Evolutionary conservation across 345 rosid genomes (phyloP).

Genomic region (Eucalyptus marginata): DNA sequence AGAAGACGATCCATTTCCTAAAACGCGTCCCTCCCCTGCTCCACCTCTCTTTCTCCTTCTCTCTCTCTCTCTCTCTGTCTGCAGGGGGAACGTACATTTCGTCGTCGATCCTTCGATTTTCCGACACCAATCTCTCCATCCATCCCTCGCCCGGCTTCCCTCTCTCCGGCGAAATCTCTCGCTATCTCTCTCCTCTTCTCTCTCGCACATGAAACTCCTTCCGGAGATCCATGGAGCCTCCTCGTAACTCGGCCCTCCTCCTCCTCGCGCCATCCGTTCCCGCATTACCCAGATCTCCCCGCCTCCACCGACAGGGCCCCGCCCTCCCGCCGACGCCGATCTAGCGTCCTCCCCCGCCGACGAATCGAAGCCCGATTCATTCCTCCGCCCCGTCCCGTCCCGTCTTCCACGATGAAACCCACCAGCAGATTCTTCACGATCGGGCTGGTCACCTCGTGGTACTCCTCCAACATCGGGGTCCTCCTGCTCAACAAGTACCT

Average conservation of each 20-base stretch:
- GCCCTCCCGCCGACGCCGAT: neutral
- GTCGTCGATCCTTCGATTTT: neutral
- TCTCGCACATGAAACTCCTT: neutral
- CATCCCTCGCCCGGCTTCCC: neutral
- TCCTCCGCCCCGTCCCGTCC: neutral
- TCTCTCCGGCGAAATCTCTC: neutral
- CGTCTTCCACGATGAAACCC: neutral
- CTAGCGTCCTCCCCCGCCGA: neutral
- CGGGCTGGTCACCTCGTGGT: conserved; percentile 84
- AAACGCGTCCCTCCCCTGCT: neutral
- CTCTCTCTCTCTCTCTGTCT: neutral
- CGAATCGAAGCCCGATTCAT: neutral
- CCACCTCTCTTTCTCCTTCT: neutral
- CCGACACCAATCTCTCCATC: neutral
- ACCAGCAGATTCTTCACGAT: conserved; percentile 44
- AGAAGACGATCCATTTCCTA: neutral
- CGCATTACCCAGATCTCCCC: neutral
- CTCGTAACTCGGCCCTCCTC: neutral
- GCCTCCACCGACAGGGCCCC: neutral
- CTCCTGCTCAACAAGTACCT: conserved; percentile 85
- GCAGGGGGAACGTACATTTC: neutral
- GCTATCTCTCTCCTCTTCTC: neutral
- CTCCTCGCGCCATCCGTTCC: neutral
- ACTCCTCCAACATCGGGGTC: conserved; percentile 94
- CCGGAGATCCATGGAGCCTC: neutral